Conservation (phyloP, 2,329 filamentous ascomycete species). For the Sordariomycetes sp. region DNA sequence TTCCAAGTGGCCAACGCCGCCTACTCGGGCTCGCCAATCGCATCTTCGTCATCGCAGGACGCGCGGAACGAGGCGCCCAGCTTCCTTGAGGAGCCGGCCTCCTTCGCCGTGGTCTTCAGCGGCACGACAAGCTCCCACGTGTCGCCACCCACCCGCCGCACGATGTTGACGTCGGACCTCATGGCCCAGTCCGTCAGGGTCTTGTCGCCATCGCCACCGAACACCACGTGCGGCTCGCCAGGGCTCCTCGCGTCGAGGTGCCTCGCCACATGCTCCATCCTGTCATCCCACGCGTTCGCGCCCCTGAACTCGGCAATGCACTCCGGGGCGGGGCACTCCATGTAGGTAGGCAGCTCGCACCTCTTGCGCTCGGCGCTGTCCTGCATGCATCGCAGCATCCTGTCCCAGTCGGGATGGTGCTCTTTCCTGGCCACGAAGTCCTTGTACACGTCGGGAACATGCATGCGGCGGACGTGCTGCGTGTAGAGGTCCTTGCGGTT, state of each 20-base stretch:
- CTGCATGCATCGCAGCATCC: constrained; percentile 29
- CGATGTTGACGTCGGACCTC: constrained; percentile 19
- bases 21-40: neutral
- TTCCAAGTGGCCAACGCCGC: too few relatives aligned
- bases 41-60: neutral
- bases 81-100: neutral
- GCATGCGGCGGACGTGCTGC: constrained; percentile 82
- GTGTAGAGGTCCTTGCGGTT: constrained; percentile 90
- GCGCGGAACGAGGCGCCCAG: neutral
- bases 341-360: constrained; percentile 48
- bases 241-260: constrained; percentile 52
- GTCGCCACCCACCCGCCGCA: constrained; percentile 9
- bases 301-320: constrained; percentile 55
- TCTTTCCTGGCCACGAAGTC: constrained; percentile 25
- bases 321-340: constrained; percentile 48
- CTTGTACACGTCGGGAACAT: constrained; percentile 40
- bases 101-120: constrained; percentile 7
- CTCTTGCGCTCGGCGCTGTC: constrained; percentile 47
- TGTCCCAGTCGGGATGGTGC: constrained; percentile 16
- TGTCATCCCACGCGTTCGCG: constrained; percentile 59
- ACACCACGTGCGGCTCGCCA: constrained; percentile 14
- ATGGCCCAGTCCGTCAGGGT: constrained; percentile 21
- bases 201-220: constrained; percentile 19
- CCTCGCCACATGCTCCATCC: constrained; percentile 79
- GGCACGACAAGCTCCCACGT: constrained; percentile 15